Percentiles rank a stretch among this genome's conserved stretches.
These are phyloP conservation scores for Aquilaria malaccensis DNA, from an alignment of 345 rosid genomes.

Conservation along the genomic window DNA sequence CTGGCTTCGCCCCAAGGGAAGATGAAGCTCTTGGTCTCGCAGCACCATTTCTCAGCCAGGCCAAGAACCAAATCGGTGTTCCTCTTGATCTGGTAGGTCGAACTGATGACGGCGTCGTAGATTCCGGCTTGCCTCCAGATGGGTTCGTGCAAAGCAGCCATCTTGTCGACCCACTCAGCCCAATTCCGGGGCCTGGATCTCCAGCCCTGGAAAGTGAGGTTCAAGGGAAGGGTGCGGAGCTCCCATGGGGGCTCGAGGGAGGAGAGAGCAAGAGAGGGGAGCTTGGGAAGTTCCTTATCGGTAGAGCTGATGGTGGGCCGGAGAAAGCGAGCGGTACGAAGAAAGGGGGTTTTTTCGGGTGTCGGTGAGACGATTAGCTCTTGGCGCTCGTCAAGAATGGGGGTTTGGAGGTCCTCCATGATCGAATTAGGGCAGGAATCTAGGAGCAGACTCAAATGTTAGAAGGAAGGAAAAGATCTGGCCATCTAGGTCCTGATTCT, in stretches of 20 bases:
- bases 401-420: background rate
- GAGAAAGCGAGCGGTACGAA: conserved; percentile 9
- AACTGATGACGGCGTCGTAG: conserved; percentile 16
- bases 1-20: conserved; percentile 31
- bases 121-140: conserved; percentile 23
- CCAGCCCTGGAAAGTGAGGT: conserved; percentile 11
- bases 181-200: conserved; percentile 2
- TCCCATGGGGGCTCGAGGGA: background rate
- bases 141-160: conserved; percentile 8
- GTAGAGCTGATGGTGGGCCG: background rate
- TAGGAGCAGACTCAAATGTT: background rate
- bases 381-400: conserved; percentile 11
- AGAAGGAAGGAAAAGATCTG: background rate
- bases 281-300: background rate
- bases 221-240: conserved; percentile 9
- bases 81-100: conserved; percentile 8
- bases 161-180: conserved; percentile 13
- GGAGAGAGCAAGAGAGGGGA: conserved; percentile 2
- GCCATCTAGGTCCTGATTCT: background rate
- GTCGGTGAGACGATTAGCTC: conserved; percentile 8
- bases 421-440: background rate
- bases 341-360: conserved; percentile 2
- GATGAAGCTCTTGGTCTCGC: conserved; percentile 19
- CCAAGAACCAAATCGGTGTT: conserved; percentile 16
- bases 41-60: conserved; percentile 20